Evolutionary conservation across 2,329 filamentous ascomycete species (phyloP).

Genomic region (Colletotrichum cordylinicola): DNA sequence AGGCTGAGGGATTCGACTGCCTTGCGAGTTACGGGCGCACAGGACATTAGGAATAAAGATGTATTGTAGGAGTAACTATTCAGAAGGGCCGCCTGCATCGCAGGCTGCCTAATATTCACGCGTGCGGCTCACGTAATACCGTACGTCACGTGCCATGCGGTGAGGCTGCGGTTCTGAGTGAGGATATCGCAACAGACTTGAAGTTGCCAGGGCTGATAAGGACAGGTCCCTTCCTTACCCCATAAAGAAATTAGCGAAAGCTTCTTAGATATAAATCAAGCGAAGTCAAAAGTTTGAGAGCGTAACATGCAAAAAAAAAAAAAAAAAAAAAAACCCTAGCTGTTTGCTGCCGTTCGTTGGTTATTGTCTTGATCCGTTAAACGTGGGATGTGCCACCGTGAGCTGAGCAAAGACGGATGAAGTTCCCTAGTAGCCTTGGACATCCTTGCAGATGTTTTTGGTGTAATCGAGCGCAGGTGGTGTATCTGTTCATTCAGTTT

Average conservation of each 20-base stretch:
- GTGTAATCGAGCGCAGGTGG: neutral
- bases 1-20: no score
- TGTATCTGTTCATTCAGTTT: neutral
- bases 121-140: no score
- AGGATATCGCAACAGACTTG: neutral
- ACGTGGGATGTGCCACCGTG: neutral
- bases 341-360: neutral
- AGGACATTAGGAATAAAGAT: no score
- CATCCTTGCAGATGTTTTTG: neutral
- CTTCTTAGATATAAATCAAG: neutral
- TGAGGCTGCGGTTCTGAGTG: no score
- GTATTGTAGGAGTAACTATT: no score
- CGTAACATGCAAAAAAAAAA: neutral
- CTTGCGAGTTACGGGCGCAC: no score
- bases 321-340: no score
- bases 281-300: neutral
- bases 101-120: no score
- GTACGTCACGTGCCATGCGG: no score
- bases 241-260: neutral
- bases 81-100: no score
- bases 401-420: neutral
- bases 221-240: neutral
- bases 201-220: neutral
- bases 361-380: neutral
- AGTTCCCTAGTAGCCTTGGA: neutral